Evolutionary conservation across 2,329 filamentous ascomycete species (phyloP).

Genomic region (Teratosphaeria destructans): DNA sequence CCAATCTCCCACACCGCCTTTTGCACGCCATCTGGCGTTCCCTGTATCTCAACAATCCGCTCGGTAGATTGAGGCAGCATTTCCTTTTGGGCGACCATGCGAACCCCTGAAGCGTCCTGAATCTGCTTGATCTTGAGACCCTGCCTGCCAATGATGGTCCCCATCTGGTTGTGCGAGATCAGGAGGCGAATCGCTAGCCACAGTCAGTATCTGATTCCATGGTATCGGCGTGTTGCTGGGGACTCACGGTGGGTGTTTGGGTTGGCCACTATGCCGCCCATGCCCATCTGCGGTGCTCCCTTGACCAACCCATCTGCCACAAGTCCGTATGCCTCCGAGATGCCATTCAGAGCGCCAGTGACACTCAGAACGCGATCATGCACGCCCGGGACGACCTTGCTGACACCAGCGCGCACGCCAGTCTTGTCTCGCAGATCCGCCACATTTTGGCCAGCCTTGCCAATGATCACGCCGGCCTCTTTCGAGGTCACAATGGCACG

Average conservation of each 20-base stretch:
- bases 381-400: slow-evolving; percentile 95
- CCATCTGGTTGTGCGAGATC: slow-evolving; percentile 99
- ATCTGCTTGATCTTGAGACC: slow-evolving; percentile 99
- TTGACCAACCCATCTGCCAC: slow-evolving; percentile 87
- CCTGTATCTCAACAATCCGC: slow-evolving; percentile 93
- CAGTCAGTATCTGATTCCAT: slow-evolving; percentile 10
- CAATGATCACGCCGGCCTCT: slow-evolving; percentile 97
- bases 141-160: slow-evolving; percentile 93
- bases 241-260: slow-evolving; percentile 89
- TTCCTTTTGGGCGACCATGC: slow-evolving; percentile 99
- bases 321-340: slow-evolving; percentile 84
- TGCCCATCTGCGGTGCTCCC: slow-evolving; percentile 87
- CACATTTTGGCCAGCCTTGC: slow-evolving; percentile 97
- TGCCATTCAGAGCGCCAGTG: slow-evolving; percentile 76
- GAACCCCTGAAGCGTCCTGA: slow-evolving; percentile 89
- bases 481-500: slow-evolving; percentile 98
- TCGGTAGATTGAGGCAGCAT: slow-evolving; percentile 99
- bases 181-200: slow-evolving; percentile 80
- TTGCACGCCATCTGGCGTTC: slow-evolving; percentile 88
- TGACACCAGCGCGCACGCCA: slow-evolving; percentile 93
- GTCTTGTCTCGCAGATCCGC: slow-evolving; percentile 95
- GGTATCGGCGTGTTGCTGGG: neutral
- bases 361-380: slow-evolving; percentile 96
- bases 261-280: slow-evolving; percentile 79
- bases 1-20: slow-evolving; percentile 97